These are phyloP conservation scores for Penicillium arizonense DNA, from an alignment of 495 filamentous ascomycete species.

Conservation along the genomic window DNA sequence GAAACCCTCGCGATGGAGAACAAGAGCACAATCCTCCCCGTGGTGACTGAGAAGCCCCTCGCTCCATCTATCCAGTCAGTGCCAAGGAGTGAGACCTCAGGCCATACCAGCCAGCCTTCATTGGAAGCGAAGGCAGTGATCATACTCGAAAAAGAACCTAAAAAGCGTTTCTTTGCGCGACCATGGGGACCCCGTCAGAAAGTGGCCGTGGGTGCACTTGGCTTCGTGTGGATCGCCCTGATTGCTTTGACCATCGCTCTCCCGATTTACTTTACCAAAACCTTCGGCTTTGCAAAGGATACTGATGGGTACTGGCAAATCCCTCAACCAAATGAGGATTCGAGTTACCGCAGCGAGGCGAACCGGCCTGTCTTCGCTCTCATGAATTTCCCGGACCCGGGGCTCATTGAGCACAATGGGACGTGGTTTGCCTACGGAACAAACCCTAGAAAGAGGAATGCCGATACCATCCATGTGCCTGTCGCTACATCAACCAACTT, in stretches of 20 bases:
- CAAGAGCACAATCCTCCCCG: neutral
- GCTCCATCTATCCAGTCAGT: neutral
- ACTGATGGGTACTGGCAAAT: constrained; percentile 3
- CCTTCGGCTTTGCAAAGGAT: constrained; percentile 1
- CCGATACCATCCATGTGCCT: constrained; percentile 23
- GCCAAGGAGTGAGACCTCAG: neutral
- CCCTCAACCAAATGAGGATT: constrained; percentile 11
- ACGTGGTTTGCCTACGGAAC: constrained; percentile 38
- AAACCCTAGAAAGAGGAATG: constrained; percentile 21
- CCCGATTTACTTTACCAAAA: constrained; percentile 14
- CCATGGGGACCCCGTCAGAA: constrained; percentile 16
- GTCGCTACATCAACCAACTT: constrained; percentile 34
- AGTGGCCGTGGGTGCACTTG: constrained; percentile 8
- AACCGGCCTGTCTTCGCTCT: constrained; percentile 23
- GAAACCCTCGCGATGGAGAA: too few relatives aligned
- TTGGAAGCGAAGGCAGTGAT: neutral
- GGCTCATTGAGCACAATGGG: constrained; percentile 29
- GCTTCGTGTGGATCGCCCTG: constrained; percentile 9
- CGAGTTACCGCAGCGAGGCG: constrained; percentile 19
- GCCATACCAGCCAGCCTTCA: neutral
- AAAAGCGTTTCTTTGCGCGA: constrained; percentile 10
- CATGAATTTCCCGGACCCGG: constrained; percentile 37
- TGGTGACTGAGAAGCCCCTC: neutral
- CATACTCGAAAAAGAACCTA: neutral
- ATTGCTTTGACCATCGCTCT: constrained; percentile 19